Evolutionary conservation across 2,329 filamentous ascomycete species (phyloP).

Genomic region (Talaromyces sp.): DNA sequence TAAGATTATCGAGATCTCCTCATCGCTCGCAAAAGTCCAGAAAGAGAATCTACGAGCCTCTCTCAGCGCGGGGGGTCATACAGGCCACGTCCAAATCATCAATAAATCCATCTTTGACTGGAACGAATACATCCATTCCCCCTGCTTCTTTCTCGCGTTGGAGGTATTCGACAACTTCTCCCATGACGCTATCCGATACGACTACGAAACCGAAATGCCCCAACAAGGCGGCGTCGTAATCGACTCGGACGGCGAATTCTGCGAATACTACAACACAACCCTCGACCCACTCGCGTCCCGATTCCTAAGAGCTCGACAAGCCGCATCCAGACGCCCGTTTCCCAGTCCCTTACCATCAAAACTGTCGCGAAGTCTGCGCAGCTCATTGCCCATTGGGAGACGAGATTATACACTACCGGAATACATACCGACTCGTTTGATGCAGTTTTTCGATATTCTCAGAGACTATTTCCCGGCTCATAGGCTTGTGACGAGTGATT

Average conservation of each 20-base stretch:
- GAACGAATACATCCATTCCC: constrained; percentile 80
- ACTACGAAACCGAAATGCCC: constrained; percentile 73
- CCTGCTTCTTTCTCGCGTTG: constrained; percentile 96
- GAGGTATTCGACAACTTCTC: constrained; percentile 99
- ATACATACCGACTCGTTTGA: constrained; percentile 89
- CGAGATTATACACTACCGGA: constrained; percentile 79
- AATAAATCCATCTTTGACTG: constrained; percentile 96
- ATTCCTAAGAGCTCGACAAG: constrained; percentile 80
- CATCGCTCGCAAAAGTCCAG: constrained; percentile 75
- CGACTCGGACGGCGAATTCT: constrained; percentile 81
- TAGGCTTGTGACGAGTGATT: constrained; percentile 84
- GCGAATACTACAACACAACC: constrained; percentile 81
- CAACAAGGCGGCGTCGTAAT: constrained; percentile 88
- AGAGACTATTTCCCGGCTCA: constrained; percentile 87
- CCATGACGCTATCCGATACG: constrained; percentile 91
- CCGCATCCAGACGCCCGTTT: constrained; percentile 56
- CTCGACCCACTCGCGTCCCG: constrained; percentile 80
- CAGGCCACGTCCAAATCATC: constrained; percentile 86
- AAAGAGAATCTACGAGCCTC: constrained; percentile 65
- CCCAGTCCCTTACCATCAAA: constrained; percentile 47
- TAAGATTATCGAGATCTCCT: constrained; percentile 93
- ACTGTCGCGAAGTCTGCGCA: constrained; percentile 61
- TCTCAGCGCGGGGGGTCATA: constrained; percentile 70
- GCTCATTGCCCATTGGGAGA: constrained; percentile 63
- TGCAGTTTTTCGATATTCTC: constrained; percentile 95